Evolutionary conservation across 768 basidiomycete genomes (phyloP), one percentile per base, ranked within the genome.

Genomic region (Suillus subaureus): DNA sequence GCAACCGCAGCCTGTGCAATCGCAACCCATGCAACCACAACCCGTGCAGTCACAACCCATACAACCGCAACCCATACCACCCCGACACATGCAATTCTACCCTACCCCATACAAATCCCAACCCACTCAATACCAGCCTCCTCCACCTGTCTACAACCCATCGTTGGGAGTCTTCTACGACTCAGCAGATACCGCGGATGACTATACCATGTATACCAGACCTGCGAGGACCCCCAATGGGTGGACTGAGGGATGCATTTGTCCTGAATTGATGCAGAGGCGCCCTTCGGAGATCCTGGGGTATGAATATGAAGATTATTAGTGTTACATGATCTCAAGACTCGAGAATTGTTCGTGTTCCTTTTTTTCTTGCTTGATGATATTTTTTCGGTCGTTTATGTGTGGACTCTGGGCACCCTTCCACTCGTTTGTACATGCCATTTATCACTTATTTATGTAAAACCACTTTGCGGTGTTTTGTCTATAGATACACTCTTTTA

Each of bases 211-310:
- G 18, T 60, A 28, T 3, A 60, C 26, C 18, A 26, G 23, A 12
- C 39, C 39, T 3, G 47, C 23, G 6, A 49, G 2, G 23, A 13
- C 23, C 6, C 6, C 16, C 13, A 6, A 16, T 58, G 40, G 58
- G 6, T 60, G 58, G 58, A 28, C 26, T 21, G 58, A 60, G 39
- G 58, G 58, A 4, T 60, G 40, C 16, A 28, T 60, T 18, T 60
- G 40, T 28, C 18, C 58, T 21, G 58, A 60, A 42, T 31, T 42
- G 11, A 42, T 60, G 58, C 11, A 42, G 26, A 28, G 58, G 6
- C 18, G 58, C 6, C 39, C 28, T 42, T 60, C 58, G 8, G 58
- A 42, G 40, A 21, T 60, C 11, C 15, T 42, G 26, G 58, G 12
- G 28, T 21, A 21, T 21, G 28, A 28, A 21, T 60, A 42, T 18